These are phyloP conservation scores for Metschnikowia anglica DNA, from an alignment of 805 yeast species.

Conservation along the genomic window DNA sequence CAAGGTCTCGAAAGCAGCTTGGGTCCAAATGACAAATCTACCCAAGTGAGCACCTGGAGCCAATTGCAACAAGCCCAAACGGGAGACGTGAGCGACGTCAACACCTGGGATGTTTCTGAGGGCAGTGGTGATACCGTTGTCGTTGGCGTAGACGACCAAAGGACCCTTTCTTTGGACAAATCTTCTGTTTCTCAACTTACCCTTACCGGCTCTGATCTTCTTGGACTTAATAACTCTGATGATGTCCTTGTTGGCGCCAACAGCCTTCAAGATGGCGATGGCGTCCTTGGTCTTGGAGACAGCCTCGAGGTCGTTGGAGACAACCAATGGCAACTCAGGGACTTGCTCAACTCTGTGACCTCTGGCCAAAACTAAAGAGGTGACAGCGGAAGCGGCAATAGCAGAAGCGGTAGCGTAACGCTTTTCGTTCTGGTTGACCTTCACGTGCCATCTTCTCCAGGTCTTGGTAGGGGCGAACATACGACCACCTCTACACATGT, in stretches of 20 bases:
- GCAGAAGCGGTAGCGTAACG: conserved; percentile 99
- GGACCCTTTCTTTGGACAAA: conserved; percentile 99
- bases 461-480: conserved; percentile 99
- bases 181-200: conserved; percentile 99
- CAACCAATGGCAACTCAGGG: conserved; percentile 98
- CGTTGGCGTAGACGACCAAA: conserved; percentile 95
- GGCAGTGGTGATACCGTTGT: conserved; percentile 97
- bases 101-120: conserved; percentile 99
- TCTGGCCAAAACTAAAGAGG: conserved; percentile 98
- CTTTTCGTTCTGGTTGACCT: conserved; percentile 99
- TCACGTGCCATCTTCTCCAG: conserved; percentile 99
- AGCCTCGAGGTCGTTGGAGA: conserved; percentile 88
- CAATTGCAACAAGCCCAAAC: conserved; percentile 93
- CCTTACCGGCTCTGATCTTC: conserved; percentile 99
- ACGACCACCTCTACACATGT: conserved; percentile 99
- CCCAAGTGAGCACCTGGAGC: conserved; percentile 99
- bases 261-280: conserved; percentile 94
- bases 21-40: conserved; percentile 99
- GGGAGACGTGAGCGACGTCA: conserved; percentile 89
- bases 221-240: conserved; percentile 97
- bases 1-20: conserved; percentile 93
- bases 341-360: conserved; percentile 99
- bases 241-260: conserved; percentile 98
- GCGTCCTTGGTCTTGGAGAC: conserved; percentile 98
- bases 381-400: conserved; percentile 97